Evolutionary conservation across 2,329 filamentous ascomycete species (phyloP).

Genomic region (Neophaeococcomyces aloes): DNA sequence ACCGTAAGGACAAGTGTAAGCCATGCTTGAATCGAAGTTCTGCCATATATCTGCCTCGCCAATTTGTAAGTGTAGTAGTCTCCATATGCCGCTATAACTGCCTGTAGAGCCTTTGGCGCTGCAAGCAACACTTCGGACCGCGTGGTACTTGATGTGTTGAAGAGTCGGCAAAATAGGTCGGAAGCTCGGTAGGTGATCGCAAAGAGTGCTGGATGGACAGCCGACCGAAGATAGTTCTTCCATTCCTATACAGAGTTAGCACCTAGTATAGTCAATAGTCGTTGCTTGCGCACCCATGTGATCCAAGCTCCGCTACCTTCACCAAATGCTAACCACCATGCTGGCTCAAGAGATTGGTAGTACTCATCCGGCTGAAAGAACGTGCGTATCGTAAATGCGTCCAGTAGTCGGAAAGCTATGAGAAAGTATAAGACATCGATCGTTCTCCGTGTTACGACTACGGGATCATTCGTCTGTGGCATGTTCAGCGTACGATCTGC

Average conservation of each 20-base stretch:
- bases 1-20: conserved; percentile 62
- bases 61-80: conserved; percentile 87
- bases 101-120: conserved; percentile 66
- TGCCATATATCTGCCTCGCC: conserved; percentile 61
- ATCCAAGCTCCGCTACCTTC: conserved; percentile 64
- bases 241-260: conserved; percentile 61
- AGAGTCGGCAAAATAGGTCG: conserved; percentile 44
- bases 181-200: conserved; percentile 59
- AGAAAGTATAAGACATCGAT: conserved; percentile 30
- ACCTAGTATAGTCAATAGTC: conserved; percentile 4
- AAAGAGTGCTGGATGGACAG: conserved; percentile 82
- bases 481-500: not conserved
- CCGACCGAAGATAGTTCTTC: conserved; percentile 75
- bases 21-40: conserved; percentile 51
- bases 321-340: conserved; percentile 82
- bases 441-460: not conserved
- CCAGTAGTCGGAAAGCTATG: conserved; percentile 64
- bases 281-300: conserved; percentile 64
- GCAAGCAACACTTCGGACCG: conserved; percentile 59
- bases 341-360: conserved; percentile 90
- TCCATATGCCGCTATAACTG: conserved; percentile 61
- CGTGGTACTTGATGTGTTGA: conserved; percentile 44
- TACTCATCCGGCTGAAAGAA: conserved; percentile 99
- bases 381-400: conserved; percentile 66
- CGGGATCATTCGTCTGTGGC: not conserved